Evolutionary conservation across 768 basidiomycete species (phyloP).

Genomic region (Boletales sp.): DNA sequence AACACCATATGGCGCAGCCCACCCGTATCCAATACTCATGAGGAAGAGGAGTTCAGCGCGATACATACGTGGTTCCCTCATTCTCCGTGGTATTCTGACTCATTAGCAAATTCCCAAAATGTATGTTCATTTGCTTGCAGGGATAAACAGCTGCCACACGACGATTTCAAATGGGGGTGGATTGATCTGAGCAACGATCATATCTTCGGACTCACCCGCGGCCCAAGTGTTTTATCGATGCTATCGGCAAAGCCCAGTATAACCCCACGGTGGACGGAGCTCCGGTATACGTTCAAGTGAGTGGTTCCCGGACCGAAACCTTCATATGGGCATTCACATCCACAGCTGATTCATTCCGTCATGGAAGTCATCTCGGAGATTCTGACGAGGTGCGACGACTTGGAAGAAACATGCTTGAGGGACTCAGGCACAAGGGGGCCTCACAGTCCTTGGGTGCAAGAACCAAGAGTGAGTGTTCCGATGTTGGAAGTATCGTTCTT

Average conservation of each 20-base stretch:
- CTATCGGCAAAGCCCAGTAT: conserved; percentile 4
- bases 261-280: conserved; percentile 10
- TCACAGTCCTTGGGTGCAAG: conserved; percentile 6
- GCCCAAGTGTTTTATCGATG: conserved; percentile 20
- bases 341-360: neutral
- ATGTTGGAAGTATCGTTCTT: neutral
- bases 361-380: conserved; percentile 17
- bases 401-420: neutral
- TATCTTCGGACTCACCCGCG: neutral
- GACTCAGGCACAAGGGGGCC: neutral
- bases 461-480: conserved; percentile 19
- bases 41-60: conserved; percentile 17
- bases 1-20: too few species aligned
- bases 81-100: neutral
- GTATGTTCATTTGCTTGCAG: conserved; percentile 27
- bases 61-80: conserved; percentile 3
- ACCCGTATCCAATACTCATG: neutral
- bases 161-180: conserved; percentile 12
- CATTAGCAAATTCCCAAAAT: neutral
- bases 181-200: neutral
- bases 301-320: too few species aligned
- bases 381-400: neutral
- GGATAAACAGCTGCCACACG: conserved; percentile 22
- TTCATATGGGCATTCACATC: too few species aligned
- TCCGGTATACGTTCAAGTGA: conserved; percentile 6